A percentile compares a stretch with the other conserved stretches of the same genome.
Conservation (phyloP, 1,139 yeast species). For the Kluyveromyces sp. region DNA sequence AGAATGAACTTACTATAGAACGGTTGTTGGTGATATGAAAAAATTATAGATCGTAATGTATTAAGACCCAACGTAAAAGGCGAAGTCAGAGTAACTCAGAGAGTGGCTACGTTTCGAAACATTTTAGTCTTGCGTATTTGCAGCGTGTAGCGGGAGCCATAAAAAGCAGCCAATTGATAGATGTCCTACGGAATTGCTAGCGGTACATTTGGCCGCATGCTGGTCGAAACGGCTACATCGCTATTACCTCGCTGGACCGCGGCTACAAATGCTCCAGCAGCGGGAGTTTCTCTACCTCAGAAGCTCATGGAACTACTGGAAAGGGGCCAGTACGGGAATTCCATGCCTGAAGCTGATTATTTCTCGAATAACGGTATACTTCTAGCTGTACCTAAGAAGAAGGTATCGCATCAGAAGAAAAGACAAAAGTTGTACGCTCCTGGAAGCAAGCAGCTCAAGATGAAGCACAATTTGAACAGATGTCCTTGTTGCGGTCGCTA, state of each 20-base stretch:
- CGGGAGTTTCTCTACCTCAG: constrained; percentile 9
- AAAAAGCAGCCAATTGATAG: not conserved
- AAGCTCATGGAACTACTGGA: constrained; percentile 20
- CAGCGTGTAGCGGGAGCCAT: no score
- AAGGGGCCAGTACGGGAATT: constrained; percentile 16
- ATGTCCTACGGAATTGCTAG: constrained; percentile 4
- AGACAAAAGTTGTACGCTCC: constrained; percentile 79
- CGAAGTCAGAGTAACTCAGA: no score
- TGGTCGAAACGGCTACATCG: constrained; percentile 8
- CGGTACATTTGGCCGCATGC: constrained; percentile 5
- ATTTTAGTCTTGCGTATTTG: no score
- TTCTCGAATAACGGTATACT: constrained; percentile 56
- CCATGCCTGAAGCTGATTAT: constrained; percentile 21
- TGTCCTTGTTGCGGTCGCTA: constrained; percentile 95
- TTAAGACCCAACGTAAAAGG: not conserved
- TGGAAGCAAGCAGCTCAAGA: constrained; percentile 72
- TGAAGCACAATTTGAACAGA: constrained; percentile 68
- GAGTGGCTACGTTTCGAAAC: no score
- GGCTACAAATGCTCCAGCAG: constrained; percentile 6
- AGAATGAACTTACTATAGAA: no score
- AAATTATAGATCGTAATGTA: not conserved
- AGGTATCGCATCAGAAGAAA: constrained; percentile 77
- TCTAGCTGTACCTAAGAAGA: constrained; percentile 89
- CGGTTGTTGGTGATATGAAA: no score
- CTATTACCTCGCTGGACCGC: constrained; percentile 11